phyloP scores from a whole-genome alignment of 352 stramenopile genomes.

The Globisporangium irregulare region DNA sequence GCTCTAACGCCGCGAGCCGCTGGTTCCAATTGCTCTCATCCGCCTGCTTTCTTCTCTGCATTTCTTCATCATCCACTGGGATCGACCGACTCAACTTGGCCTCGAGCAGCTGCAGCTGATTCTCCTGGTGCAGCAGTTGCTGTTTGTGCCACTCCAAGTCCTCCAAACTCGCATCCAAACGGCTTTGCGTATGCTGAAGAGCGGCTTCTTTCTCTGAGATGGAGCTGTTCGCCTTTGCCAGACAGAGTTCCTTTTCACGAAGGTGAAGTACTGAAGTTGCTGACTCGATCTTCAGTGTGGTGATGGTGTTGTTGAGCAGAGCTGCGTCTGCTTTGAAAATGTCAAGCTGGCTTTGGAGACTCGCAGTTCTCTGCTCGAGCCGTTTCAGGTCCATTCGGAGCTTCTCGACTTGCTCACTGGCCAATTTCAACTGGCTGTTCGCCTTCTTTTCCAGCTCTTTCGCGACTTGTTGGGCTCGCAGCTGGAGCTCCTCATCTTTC shows the following conservation, averaged over 20 bases:
- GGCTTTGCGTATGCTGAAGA: slow-evolving; percentile 28
- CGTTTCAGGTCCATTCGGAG: slow-evolving; percentile 22
- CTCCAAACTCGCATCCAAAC: slow-evolving; percentile 17
- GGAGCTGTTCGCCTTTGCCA: not conserved
- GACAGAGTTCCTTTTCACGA: not conserved
- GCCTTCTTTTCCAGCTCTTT: slow-evolving; percentile 19
- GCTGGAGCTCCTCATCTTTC: slow-evolving; percentile 28
- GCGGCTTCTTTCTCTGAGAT: slow-evolving; percentile 1
- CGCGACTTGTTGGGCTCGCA: slow-evolving; percentile 3
- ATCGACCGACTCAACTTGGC: slow-evolving; percentile 47
- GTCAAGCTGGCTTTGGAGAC: slow-evolving; percentile 8
- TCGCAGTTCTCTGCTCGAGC: not conserved
- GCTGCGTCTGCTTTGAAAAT: slow-evolving; percentile 2
- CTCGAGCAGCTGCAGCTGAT: slow-evolving; percentile 48
- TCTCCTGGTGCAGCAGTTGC: slow-evolving; percentile 34
- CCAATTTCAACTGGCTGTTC: slow-evolving; percentile 15
- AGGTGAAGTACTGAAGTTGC: not conserved
- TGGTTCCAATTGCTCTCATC: slow-evolving; percentile 67
- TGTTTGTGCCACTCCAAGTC: slow-evolving; percentile 35
- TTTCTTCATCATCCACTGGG: slow-evolving; percentile 46
- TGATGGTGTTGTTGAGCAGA: not conserved
- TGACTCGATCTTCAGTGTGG: slow-evolving; percentile 2
- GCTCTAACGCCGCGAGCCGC: slow-evolving; percentile 49
- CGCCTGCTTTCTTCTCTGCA: slow-evolving; percentile 29
- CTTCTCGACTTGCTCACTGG: slow-evolving; percentile 18